Evolutionary conservation across 306 rosid species (phyloP).

Genomic region (Glycyrrhiza uralensis): DNA sequence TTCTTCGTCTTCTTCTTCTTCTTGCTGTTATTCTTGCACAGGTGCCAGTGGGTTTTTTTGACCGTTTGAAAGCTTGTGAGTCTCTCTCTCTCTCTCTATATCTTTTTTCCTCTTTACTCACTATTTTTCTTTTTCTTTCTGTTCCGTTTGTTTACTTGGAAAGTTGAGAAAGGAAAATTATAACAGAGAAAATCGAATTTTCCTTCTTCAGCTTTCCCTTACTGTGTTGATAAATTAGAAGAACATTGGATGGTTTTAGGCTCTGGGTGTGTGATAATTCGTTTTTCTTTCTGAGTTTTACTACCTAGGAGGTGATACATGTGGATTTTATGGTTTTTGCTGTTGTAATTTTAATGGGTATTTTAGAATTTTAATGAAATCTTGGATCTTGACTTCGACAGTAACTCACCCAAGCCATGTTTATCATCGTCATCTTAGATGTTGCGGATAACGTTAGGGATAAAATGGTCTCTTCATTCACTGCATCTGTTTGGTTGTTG

Average conservation of each 20-base stretch:
- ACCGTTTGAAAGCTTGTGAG: constrained; percentile 43
- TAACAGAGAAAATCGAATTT: not conserved
- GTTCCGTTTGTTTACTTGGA: constrained; percentile 28
- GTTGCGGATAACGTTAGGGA: constrained; percentile 2
- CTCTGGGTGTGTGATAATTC: not conserved
- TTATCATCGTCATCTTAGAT: constrained; percentile 14
- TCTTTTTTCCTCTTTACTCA: not conserved
- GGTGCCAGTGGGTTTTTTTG: not conserved
- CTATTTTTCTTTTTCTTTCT: not conserved
- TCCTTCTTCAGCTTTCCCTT: not conserved
- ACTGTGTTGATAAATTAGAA: not conserved
- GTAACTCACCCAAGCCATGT: not conserved
- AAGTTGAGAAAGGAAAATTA: constrained; percentile 9
- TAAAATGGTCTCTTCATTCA: constrained; percentile 11
- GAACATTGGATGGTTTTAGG: not conserved
- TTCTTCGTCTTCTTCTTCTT: not conserved
- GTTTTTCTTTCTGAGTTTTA: not conserved
- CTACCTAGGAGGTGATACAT: not conserved
- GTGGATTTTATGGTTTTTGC: not conserved
- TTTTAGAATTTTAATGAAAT: not conserved
- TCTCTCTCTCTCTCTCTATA: not conserved
- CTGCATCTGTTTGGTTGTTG: not conserved
- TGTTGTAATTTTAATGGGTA: not conserved
- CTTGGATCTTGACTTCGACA: not conserved
- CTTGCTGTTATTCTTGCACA: not conserved